phyloP scores from a whole-genome alignment of 768 basidiomycete species.

The Tulasnella sp. region DNA sequence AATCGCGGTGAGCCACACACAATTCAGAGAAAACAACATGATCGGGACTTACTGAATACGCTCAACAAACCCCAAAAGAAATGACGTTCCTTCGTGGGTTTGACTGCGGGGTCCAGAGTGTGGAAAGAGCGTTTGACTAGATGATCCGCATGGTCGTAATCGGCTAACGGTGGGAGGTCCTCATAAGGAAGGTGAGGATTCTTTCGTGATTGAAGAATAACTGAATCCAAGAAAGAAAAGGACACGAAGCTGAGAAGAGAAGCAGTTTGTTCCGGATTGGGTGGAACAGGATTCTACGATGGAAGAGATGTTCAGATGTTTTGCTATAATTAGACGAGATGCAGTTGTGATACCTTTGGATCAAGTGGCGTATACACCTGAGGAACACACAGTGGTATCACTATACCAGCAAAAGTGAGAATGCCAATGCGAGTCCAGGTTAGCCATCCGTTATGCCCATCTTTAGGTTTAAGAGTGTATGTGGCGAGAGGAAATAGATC shows the following conservation, averaged over 20 bases:
- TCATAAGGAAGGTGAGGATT: slow-evolving; percentile 34
- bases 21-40: not conserved
- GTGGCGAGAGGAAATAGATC: slow-evolving; percentile 46
- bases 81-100: slow-evolving; percentile 22
- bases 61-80: slow-evolving; percentile 23
- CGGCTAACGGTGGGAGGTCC: slow-evolving; percentile 35
- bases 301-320: slow-evolving; percentile 9
- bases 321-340: not conserved
- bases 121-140: slow-evolving; percentile 25
- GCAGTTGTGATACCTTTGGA: slow-evolving; percentile 29
- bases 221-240: slow-evolving; percentile 43
- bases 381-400: slow-evolving; percentile 44
- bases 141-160: slow-evolving; percentile 28
- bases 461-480: slow-evolving; percentile 37
- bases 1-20: not conserved
- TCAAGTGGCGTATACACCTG: slow-evolving; percentile 46
- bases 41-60: slow-evolving; percentile 20
- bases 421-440: slow-evolving; percentile 44
- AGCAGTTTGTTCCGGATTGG: slow-evolving; percentile 39
- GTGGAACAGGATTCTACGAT: slow-evolving; percentile 26
- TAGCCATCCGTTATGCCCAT: slow-evolving; percentile 34
- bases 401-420: slow-evolving; percentile 33
- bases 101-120: slow-evolving; percentile 25
- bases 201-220: slow-evolving; percentile 34
- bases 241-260: slow-evolving; percentile 33